Conservation (phyloP, 129 eudicot species). For the Helichrysum umbraculigerum region DNA sequence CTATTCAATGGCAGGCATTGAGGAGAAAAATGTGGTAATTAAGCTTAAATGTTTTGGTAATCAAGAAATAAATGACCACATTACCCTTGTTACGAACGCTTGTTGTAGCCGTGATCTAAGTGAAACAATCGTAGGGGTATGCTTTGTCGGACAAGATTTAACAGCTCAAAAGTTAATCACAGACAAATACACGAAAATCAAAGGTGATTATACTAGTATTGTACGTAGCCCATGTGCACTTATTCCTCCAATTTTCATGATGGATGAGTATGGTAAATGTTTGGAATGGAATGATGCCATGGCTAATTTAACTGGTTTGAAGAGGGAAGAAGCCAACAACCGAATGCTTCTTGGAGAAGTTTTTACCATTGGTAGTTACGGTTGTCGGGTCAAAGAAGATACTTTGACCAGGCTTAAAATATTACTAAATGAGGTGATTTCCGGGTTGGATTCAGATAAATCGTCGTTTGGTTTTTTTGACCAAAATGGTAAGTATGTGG, state of each 20-base stretch:
- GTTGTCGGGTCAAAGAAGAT: constrained; percentile 87
- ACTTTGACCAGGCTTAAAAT: constrained; percentile 67
- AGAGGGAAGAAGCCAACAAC: constrained; percentile 56
- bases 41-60: constrained; percentile 57
- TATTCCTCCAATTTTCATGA: constrained; percentile 83
- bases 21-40: constrained; percentile 68
- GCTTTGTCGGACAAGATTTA: constrained; percentile 86
- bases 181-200: constrained; percentile 57
- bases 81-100: constrained; percentile 65
- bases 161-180: constrained; percentile 56
- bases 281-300: constrained; percentile 84
- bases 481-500: constrained; percentile 58
- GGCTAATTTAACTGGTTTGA: constrained; percentile 63
- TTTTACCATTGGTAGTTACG: constrained; percentile 54
- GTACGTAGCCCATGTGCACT: constrained; percentile 61
- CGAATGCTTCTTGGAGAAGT: constrained; percentile 83
- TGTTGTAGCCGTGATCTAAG: constrained; percentile 78
- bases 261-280: constrained; percentile 79
- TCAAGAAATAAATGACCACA: constrained; percentile 41
- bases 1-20: constrained; percentile 49
- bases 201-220: constrained; percentile 71
- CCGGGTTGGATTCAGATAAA: constrained; percentile 67
- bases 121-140: constrained; percentile 60
- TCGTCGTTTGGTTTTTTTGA: constrained; percentile 59
- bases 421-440: constrained; percentile 51